Conservation (phyloP, 495 filamentous ascomycete species). For the Penicillium antarcticum region DNA sequence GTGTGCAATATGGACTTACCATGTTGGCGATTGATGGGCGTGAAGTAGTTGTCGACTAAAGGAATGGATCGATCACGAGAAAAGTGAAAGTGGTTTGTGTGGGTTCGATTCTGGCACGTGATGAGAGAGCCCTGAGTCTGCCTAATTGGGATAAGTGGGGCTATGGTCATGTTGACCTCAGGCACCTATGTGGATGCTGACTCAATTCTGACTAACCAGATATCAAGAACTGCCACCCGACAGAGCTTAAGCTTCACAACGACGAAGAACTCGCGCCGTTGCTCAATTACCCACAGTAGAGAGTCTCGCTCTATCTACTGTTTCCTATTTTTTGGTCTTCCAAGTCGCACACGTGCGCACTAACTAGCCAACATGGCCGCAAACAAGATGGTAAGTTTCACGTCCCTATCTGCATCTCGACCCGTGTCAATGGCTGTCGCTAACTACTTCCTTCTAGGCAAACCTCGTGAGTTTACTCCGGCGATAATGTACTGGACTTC, state of each 20-base stretch:
- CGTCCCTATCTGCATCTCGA: slow-evolving; percentile 27
- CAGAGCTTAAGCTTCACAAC: slow-evolving; percentile 22
- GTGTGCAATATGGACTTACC: slow-evolving; percentile 33
- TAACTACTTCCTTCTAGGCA: slow-evolving; percentile 72
- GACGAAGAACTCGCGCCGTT: slow-evolving; percentile 14
- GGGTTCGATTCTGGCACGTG: slow-evolving; percentile 31
- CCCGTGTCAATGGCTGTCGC: slow-evolving; percentile 59
- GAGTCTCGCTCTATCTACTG: slow-evolving; percentile 23
- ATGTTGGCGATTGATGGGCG: slow-evolving; percentile 47
- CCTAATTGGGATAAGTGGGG: too few species aligned
- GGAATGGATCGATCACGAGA: slow-evolving; percentile 31
- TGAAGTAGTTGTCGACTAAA: slow-evolving; percentile 45
- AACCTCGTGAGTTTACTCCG: slow-evolving; percentile 75
- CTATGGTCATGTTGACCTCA: not conserved
- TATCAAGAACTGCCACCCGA: slow-evolving; percentile 21
- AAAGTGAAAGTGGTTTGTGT: slow-evolving; percentile 44
- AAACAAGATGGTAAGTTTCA: slow-evolving; percentile 92
- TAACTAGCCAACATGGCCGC: slow-evolving; percentile 63
- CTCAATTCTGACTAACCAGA: slow-evolving; percentile 12
- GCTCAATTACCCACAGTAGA: slow-evolving; percentile 17
- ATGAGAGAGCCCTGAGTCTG: slow-evolving; percentile 8
- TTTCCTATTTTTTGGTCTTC: slow-evolving; percentile 50
- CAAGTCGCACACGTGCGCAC: slow-evolving; percentile 69
- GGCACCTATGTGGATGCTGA: not conserved
- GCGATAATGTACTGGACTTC: not conserved